Conservation (phyloP, 2,329 filamentous ascomycete species). For the Xylaria sp. region DNA sequence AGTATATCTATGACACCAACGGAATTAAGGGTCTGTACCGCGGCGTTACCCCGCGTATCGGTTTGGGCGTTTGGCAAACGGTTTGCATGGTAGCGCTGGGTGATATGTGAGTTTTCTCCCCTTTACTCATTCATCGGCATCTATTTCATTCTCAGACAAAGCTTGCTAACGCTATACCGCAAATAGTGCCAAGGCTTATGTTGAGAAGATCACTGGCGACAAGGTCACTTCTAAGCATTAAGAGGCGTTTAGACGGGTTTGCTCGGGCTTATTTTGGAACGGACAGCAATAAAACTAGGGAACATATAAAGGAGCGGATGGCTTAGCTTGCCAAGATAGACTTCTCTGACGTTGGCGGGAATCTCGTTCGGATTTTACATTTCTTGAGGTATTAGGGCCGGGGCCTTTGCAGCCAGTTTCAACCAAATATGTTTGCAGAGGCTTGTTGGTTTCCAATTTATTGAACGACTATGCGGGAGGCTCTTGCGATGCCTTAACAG, state of each 20-base stretch:
- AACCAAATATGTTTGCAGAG: slow-evolving; percentile 9
- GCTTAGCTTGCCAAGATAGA: slow-evolving; percentile 33
- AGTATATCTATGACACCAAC: slow-evolving; percentile 91
- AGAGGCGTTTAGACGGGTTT: slow-evolving; percentile 51
- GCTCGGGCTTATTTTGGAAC: slow-evolving; percentile 37
- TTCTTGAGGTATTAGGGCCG: slow-evolving; percentile 20
- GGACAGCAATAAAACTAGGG: slow-evolving; percentile 37
- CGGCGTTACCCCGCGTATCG: slow-evolving; percentile 92
- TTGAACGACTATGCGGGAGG: slow-evolving; percentile 2
- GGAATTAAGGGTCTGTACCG: slow-evolving; percentile 94
- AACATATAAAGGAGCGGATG: slow-evolving; percentile 28
- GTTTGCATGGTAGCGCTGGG: slow-evolving; percentile 99
- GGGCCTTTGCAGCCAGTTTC: slow-evolving; percentile 16
- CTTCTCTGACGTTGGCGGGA: slow-evolving; percentile 18
- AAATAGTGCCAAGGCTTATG: slow-evolving; percentile 72
- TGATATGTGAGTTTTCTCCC: slow-evolving; percentile 81
- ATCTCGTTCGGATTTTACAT: slow-evolving; percentile 18
- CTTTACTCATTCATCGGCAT: slow-evolving; percentile 7
- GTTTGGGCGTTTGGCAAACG: slow-evolving; percentile 97
- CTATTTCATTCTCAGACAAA: slow-evolving; percentile 17
- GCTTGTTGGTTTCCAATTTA: background rate
- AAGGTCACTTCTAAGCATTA: slow-evolving; percentile 75
- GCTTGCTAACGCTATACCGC: slow-evolving; percentile 43
- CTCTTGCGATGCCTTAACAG: slow-evolving; percentile 14
- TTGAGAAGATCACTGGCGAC: slow-evolving; percentile 74